Conservation (phyloP, 768 basidiomycete genomes). For the Leccinum longicurvipes region DNA sequence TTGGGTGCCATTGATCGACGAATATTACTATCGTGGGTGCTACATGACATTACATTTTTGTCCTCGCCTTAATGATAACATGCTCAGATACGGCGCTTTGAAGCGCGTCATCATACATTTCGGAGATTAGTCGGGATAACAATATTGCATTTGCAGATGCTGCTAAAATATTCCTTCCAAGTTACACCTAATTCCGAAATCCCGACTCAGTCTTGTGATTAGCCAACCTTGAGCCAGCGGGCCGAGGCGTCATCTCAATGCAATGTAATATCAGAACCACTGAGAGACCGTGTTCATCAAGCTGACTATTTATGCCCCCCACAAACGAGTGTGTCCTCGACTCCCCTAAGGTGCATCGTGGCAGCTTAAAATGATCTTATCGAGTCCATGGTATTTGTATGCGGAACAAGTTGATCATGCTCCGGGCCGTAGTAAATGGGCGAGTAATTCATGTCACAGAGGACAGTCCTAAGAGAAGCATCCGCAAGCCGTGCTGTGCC, state of each 20-base stretch:
- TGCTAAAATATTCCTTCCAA: neutral
- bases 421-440: neutral
- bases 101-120: conserved; percentile 11
- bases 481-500: neutral
- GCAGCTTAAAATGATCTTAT: conserved; percentile 43
- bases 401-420: neutral
- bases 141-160: neutral
- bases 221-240: neutral
- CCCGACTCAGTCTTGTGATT: neutral
- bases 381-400: conserved; percentile 12
- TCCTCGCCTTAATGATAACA: conserved; percentile 1
- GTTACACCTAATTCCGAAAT: neutral
- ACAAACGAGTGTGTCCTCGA: neutral
- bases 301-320: neutral
- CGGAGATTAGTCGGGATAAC: neutral
- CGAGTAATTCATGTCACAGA: neutral
- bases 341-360: conserved; percentile 49
- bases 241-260: neutral
- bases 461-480: conserved; percentile 37
- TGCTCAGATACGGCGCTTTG: conserved; percentile 44
- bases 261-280: neutral
- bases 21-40: conserved; percentile 86
- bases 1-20: conserved; percentile 86
- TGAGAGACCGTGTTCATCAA: neutral
- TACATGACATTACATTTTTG: neutral